Evolutionary conservation across 176 grass and related monocot species (phyloP), one percentile per base, ranked within the genome.

Genomic region (Cenchrus americanus): DNA sequence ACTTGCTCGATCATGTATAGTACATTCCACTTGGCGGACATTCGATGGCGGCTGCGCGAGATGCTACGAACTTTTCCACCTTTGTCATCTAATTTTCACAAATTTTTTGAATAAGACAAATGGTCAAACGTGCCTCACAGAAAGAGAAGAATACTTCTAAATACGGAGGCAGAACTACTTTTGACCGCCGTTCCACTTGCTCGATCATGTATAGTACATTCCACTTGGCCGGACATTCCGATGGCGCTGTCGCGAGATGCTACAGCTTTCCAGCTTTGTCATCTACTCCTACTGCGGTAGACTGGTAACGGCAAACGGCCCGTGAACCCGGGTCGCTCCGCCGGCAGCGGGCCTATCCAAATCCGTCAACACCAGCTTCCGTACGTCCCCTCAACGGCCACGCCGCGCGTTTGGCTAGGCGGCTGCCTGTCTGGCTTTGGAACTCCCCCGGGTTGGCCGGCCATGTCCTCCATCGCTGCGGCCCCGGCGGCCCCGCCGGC

Each of bases 381-480:
- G 52, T 42, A 66, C 67, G 24, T 13, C 41, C 34, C 18, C 18
- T 8, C 79, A 21, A 51, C 15, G 26, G 71, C 51, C 81, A 73
- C 50, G 63, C 26, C 6, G 49, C 60, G 51, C 57, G 34, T 52
- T 76, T 70, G 73, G 74, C 48, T 62, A 0, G 59, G 59, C n/a
- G 34, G 34, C 34, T 37, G 34, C 3, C 55, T 60, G 6, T 6
- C 53, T n/a, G 21, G 58, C 69, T 26, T 59, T 76, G 73, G 52
- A 27, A n/a, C 18, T 10, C 78, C 50, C 78, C 49, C 49, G 74
- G 63, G 71, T 53, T 53, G 71, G 52, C 72, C 72, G 67, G 77
- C 82, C 32, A 87, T 88, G 89, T 73, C 77, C 46, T 88, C 13
- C 76, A 76, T 84, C 49, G 48, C 77, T 48, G 77, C 77, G 21